A percentile compares a stretch with the other conserved stretches of the same genome.
These are phyloP conservation scores for Penicillium nucicola DNA, from an alignment of 495 filamentous ascomycete species.

Conservation along the genomic window DNA sequence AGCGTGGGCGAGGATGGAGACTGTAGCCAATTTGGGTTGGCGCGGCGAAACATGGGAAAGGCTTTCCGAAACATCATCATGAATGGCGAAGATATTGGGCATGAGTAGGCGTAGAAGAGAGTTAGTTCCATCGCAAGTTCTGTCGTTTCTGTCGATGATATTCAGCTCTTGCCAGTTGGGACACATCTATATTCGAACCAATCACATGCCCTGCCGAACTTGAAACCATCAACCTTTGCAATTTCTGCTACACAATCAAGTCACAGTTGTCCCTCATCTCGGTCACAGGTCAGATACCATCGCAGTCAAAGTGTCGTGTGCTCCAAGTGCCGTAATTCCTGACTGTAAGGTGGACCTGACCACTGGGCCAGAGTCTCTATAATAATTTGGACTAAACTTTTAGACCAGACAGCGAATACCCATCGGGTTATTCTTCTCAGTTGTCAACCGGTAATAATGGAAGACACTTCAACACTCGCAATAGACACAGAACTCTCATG, in stretches of 20 bases:
- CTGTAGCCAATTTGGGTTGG: neutral
- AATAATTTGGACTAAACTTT: too few species aligned
- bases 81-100: too few species aligned
- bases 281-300: slow-evolving; percentile 18
- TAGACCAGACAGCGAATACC: too few species aligned
- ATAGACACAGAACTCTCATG: too few species aligned
- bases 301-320: slow-evolving; percentile 11
- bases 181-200: neutral
- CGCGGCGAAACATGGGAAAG: neutral
- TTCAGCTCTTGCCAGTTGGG: neutral
- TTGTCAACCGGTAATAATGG: too few species aligned
- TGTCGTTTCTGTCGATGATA: neutral
- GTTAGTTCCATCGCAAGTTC: neutral
- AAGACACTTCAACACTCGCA: too few species aligned
- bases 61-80: neutral
- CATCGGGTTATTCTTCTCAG: too few species aligned
- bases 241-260: slow-evolving; percentile 2
- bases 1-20: neutral
- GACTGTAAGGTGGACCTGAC: too few species aligned
- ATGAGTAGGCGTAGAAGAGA: neutral
- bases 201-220: slow-evolving; percentile 5
- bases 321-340: slow-evolving; percentile 12
- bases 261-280: slow-evolving; percentile 6
- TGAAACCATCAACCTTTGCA: too few species aligned
- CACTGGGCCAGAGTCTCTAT: too few species aligned